Base-by-base conservation (phyloP, 768 basidiomycete species). In the Collybia mongolica region DNA sequence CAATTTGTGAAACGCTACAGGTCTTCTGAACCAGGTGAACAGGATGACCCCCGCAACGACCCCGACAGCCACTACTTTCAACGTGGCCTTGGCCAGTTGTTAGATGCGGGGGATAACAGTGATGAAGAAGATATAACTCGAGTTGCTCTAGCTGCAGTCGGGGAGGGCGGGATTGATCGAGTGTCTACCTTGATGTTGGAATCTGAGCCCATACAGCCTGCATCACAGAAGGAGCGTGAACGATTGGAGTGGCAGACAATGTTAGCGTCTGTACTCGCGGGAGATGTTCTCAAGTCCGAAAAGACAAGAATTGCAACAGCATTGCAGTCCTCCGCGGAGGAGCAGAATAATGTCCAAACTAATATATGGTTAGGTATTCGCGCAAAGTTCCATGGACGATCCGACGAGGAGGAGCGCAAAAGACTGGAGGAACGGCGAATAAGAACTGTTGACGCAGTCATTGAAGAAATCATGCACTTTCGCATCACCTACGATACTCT, bases 191-290 rank as follows among this genome's bases (percentile, higher is more conserved):
- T 81, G 32, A 68, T 78, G 49, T 70, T 81, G 26, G 86, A 89
- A 59, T 71, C 81, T 5, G 86, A 88, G 56, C 74, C 79, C 41
- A 77, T 80, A 44, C 77, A 84, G 51, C 84, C 88, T 20, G 80
- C 82, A 37, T 86, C 88, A 1, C 73, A 77, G 46, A 83, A 89
- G 59, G 88, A 93, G 61, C 77, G 81, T 54, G 90, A 93, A 59
- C 77, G 95, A 22, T 68, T 95, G 42, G 94, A 97, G 68, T 98
- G 97, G 97, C 93, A 95, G 67, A 88, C 88, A 15, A 88, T 98
- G 84, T 82, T 98, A 26, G 83, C 91, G 11, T 96, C 94, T 24
- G 96, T 98, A 20, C 77, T 99, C 40, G 83, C 83, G 24, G 95
- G 97, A 8, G 95, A 98, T 60, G 93, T 99, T 9, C 81, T 99